phyloP scores from a whole-genome alignment of 208 protist genomes.

The Trypanosoma vivax region DNA sequence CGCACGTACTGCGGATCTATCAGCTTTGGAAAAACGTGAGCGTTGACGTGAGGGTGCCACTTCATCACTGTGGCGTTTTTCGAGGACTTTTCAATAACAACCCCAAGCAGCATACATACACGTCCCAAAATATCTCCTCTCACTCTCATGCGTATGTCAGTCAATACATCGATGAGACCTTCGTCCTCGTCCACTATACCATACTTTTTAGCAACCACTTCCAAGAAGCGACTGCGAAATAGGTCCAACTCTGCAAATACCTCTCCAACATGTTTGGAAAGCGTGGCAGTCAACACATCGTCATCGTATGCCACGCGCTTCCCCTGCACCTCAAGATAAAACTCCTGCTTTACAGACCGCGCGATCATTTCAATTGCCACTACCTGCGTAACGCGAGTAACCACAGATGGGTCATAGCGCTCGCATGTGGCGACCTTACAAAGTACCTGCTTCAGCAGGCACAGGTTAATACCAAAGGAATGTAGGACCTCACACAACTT shows the following conservation, averaged over 20 bases:
- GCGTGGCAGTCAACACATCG: slow-evolving; percentile 21
- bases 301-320: slow-evolving; percentile 79
- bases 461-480: slow-evolving; percentile 70
- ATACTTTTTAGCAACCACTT: slow-evolving; percentile 61
- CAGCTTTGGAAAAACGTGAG: slow-evolving; percentile 45
- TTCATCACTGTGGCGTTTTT: slow-evolving; percentile 4
- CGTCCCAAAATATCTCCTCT: slow-evolving; percentile 46
- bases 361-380: slow-evolving; percentile 68
- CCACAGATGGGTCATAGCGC: slow-evolving; percentile 2
- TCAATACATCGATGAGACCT: slow-evolving; percentile 40
- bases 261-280: slow-evolving; percentile 50
- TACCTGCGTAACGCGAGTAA: slow-evolving; percentile 20
- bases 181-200: slow-evolving; percentile 65
- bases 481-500: slow-evolving; percentile 35
- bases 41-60: slow-evolving; percentile 46
- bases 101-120: slow-evolving; percentile 53
- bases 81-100: slow-evolving; percentile 24
- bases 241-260: slow-evolving; percentile 31
- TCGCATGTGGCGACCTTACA: slow-evolving; percentile 15
- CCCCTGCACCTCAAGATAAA: slow-evolving; percentile 77
- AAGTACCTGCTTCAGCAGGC: slow-evolving; percentile 66
- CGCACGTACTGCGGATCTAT: slow-evolving; percentile 39
- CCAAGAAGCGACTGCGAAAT: slow-evolving; percentile 46
- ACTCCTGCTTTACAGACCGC: slow-evolving; percentile 73
- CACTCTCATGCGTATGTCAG: slow-evolving; percentile 28